Conservation (phyloP, 805 yeast species). For the Sungouiozyma ichnusensis region DNA sequence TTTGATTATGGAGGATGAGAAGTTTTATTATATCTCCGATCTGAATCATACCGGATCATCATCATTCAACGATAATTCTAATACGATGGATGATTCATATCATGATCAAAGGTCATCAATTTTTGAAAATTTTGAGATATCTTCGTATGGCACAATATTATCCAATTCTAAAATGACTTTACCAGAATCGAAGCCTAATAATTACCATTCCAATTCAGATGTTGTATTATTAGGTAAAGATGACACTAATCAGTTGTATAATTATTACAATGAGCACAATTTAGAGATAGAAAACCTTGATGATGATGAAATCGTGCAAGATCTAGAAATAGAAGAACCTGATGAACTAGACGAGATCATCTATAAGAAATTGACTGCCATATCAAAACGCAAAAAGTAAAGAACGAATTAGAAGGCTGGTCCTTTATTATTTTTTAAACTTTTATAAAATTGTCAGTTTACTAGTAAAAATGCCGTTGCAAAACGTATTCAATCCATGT, state of each 20-base stretch:
- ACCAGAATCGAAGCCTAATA: not conserved
- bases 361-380: constrained; percentile 16
- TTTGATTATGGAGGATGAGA: not conserved
- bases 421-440: not conserved
- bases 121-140: not conserved
- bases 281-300: constrained; percentile 13
- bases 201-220: not conserved
- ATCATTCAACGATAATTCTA: not conserved
- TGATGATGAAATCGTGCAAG: constrained; percentile 16
- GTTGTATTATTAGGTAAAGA: not conserved
- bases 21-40: not conserved
- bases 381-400: constrained; percentile 2
- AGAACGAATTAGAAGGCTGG: not conserved
- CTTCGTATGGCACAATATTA: not conserved
- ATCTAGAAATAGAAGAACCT: constrained; percentile 20
- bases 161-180: not conserved
- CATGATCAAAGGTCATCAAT: not conserved
- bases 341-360: constrained; percentile 27
- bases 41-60: not conserved
- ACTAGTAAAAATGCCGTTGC: no score
- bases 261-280: not conserved
- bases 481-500: no score
- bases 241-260: not conserved
- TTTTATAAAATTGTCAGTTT: no score
- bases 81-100: no score